Base-by-base conservation (phyloP, 148 eudicot genomes). In the Diospyros lotus region DNA sequence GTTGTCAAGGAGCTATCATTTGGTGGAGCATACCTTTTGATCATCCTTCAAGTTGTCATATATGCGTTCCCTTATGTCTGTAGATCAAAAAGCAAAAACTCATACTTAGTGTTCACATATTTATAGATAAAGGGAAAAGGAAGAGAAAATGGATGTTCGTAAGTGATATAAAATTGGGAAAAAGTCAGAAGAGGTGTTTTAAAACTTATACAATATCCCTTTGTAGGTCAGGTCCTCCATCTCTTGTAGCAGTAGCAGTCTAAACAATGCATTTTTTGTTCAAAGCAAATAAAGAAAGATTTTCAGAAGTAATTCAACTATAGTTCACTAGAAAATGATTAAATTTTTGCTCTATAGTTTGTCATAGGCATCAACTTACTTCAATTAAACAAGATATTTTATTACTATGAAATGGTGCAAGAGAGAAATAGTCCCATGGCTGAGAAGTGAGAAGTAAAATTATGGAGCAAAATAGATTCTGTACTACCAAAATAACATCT, bases 31-130 rank as follows among this genome's bases (percentile, higher is more conserved):
- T 85, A 84, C 89, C 87, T 86, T 82, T 51, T n/a, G 74, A 48
- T 82, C 82, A 40, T 77, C 82, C 63, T 80, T 84, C 45, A 74
- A 41, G 71, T 73, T 80, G 73, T 71, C 85, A 52, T 68, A 77
- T 58, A 60, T 73, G 9, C 63, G 79, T 41, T 84, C 85, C 58
- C 78, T 74, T 51, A 72, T 59, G 73, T 77, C 89, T 87, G 81
- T 59, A 58, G 67, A 71, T 58, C 53, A 59, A 56, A 42, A 61
- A 66, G 52, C 6, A 73, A 50, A 66, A 14, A 11, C 11, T 67
- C 11, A 3, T 42, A 18, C 17, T 42, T 44, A 58, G 67, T 1
- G 3, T 48, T 54, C 38, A 66, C 28, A 6, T 39, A 48, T 69
- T 42, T 50, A 13, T 8, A 12, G n/a, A 53, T 64, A 14, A 17